A percentile compares a stretch with the other conserved stretches of the same genome.
These are phyloP conservation scores for Westerdykella ornata DNA, from an alignment of 2,329 filamentous ascomycete genomes.

Conservation along the genomic window DNA sequence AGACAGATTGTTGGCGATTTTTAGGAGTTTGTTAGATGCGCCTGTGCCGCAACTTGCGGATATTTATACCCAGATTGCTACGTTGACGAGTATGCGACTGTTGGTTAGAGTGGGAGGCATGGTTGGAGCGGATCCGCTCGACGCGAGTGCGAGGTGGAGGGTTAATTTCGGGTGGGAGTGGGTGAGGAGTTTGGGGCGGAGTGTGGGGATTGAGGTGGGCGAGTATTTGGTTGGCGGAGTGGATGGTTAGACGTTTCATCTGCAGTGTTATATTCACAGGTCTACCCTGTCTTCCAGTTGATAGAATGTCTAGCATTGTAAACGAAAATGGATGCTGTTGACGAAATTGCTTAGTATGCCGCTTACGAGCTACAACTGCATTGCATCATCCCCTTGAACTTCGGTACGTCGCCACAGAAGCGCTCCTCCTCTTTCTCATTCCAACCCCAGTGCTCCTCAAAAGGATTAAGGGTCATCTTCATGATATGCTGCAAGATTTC, in stretches of 20 bases:
- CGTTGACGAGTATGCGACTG: slow-evolving; percentile 63
- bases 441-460: slow-evolving; percentile 67
- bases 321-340: background rate
- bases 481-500: slow-evolving; percentile 71
- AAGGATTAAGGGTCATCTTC: slow-evolving; percentile 77
- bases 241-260: slow-evolving; percentile 12
- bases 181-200: slow-evolving; percentile 61
- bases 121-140: slow-evolving; percentile 55
- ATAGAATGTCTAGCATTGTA: background rate
- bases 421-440: slow-evolving; percentile 69
- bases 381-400: slow-evolving; percentile 71
- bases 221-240: slow-evolving; percentile 49
- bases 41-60: slow-evolving; percentile 42
- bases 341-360: background rate
- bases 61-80: slow-evolving; percentile 55
- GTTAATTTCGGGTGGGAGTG: slow-evolving; percentile 76
- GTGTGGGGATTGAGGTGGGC: slow-evolving; percentile 69
- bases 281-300: background rate
- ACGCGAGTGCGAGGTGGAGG: slow-evolving; percentile 66
- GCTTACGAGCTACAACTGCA: slow-evolving; percentile 85
- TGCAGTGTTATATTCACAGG: background rate
- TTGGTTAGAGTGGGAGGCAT: slow-evolving; percentile 57
- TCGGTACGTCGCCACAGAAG: slow-evolving; percentile 81
- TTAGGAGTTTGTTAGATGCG: slow-evolving; percentile 54
- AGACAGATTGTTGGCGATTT: slow-evolving; percentile 72